Evolutionary conservation across 768 basidiomycete genomes (phyloP), one percentile per base, ranked within the genome.

Genomic region (Tricholoma sp.): DNA sequence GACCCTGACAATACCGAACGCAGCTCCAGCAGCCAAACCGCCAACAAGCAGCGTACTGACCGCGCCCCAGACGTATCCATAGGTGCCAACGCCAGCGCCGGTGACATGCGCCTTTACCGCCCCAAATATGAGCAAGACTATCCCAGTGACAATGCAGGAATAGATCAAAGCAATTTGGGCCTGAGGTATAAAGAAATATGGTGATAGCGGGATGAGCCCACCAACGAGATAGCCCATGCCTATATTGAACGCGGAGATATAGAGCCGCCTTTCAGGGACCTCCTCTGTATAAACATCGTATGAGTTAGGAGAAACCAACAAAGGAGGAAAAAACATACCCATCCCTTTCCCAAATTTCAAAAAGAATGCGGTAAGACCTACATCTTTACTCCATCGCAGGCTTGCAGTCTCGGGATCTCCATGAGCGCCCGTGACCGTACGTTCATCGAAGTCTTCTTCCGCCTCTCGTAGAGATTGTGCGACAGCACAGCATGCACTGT

Each of bases 331-430:
- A 11, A 11, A 76, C 86, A 59, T 65, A 91, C 89, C 89, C 52
- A 97, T 66, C 15, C 94, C 93, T 68, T 91, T 89, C n/a, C 95
- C 95, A 62, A 98, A 98, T 72, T 93, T 97, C 63, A 98, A 81
- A 63, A 99, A 73, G 75, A 99, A 99, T 2, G 94, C 85, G 0
- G 96, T 95, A 37, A 98, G 70, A 0, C 97, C 97, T 58, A 94
- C 83, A 29, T 88, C 85, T 47, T 84, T 82, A 59, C 83, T 85
- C 84, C 88, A 91, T 59, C 78, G 77, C 50, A 87, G 72, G 10
- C 72, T 67, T 13, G 77, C 76, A 2, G 71, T 78, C 65, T 92
- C 90, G 56, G 80, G 81, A 56, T 86, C 83, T 13, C 66, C 65
- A 51, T 64, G 58, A 37, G 67, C 36, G 34, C 61, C 55, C 48